These are phyloP conservation scores for Arctostaphylos glauca DNA, from an alignment of 148 eudicot genomes.

Conservation along the genomic window DNA sequence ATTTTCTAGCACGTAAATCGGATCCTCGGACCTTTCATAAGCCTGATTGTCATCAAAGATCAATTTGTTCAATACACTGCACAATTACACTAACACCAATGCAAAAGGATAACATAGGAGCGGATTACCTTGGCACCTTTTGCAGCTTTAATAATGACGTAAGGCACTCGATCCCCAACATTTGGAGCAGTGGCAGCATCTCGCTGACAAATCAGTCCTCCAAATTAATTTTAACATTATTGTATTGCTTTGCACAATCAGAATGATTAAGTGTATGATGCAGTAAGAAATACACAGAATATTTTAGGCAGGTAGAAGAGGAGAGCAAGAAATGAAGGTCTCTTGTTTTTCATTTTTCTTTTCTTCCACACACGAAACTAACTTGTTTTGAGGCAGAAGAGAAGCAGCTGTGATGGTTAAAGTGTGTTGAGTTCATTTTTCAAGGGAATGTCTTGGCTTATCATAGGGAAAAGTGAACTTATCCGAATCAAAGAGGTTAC, in stretches of 20 bases:
- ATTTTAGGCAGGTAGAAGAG: background rate
- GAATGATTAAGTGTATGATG: background rate
- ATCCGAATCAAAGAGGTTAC: background rate
- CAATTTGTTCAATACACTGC: slow-evolving; percentile 7
- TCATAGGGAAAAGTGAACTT: background rate
- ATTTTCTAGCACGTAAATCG: slow-evolving; percentile 91
- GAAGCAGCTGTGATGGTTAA: background rate
- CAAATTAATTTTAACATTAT: background rate
- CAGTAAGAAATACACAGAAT: background rate
- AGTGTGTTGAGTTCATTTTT: background rate
- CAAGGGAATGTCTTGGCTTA: background rate
- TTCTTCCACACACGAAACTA: background rate
- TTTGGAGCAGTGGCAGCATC: slow-evolving; percentile 99
- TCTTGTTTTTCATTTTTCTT: background rate
- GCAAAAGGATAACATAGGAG: background rate
- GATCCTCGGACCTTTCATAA: slow-evolving; percentile 97
- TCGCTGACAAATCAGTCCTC: slow-evolving; percentile 47
- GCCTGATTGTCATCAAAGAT: slow-evolving; percentile 59
- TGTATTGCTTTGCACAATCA: slow-evolving; percentile 1
- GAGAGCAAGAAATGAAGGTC: background rate
- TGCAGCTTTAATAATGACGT: slow-evolving; percentile 91
- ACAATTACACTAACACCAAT: background rate
- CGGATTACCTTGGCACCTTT: slow-evolving; percentile 92
- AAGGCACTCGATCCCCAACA: slow-evolving; percentile 99
- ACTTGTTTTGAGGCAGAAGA: background rate